A percentile compares a stretch with the other conserved stretches of the same genome.
phyloP scores from a whole-genome alignment of 1,284 basidiomycete genomes.

The Sphagnurus paluster region DNA sequence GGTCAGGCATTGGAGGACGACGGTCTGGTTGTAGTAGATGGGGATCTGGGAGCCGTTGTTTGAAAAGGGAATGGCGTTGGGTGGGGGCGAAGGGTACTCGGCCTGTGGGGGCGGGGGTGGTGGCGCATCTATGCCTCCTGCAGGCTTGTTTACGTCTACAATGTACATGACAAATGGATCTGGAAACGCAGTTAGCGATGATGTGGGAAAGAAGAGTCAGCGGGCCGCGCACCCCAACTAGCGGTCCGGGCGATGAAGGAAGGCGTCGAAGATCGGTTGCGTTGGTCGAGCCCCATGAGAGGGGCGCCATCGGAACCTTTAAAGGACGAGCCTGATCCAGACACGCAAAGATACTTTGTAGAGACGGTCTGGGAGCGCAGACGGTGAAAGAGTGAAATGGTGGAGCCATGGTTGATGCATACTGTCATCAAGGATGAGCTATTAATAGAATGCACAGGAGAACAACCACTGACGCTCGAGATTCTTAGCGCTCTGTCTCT shows the following conservation, averaged over 20 bases:
- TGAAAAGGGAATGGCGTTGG: conserved; percentile 83
- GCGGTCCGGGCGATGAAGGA: conserved; percentile 85
- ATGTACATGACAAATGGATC: conserved; percentile 97
- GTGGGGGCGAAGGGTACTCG: conserved; percentile 86
- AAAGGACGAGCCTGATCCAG: conserved; percentile 86
- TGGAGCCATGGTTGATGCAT: conserved; percentile 94
- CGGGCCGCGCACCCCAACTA: conserved; percentile 66
- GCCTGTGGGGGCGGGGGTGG: conserved; percentile 78
- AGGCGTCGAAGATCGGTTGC: conserved; percentile 69
- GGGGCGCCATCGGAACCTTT: conserved; percentile 88
- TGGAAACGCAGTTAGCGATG: conserved; percentile 30
- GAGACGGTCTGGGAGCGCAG: conserved; percentile 92
- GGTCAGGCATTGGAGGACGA: conserved; percentile 92
- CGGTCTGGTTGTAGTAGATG: conserved; percentile 95
- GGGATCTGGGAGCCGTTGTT: conserved; percentile 78
- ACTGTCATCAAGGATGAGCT: conserved; percentile 45
- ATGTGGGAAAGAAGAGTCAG: conserved; percentile 15
- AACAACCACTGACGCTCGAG: conserved; percentile 73
- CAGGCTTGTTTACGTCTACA: conserved; percentile 81
- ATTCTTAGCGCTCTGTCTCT: conserved; percentile 91
- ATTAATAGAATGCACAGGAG: conserved; percentile 12
- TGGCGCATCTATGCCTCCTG: conserved; percentile 71
- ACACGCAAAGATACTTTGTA: conserved; percentile 94
- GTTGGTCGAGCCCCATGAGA: conserved; percentile 77
- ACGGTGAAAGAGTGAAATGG: conserved; percentile 93